A percentile compares a stretch with the other conserved stretches of the same genome.
Conservation (phyloP, 73 alveolate species). For the Stentor coeruleus region DNA sequence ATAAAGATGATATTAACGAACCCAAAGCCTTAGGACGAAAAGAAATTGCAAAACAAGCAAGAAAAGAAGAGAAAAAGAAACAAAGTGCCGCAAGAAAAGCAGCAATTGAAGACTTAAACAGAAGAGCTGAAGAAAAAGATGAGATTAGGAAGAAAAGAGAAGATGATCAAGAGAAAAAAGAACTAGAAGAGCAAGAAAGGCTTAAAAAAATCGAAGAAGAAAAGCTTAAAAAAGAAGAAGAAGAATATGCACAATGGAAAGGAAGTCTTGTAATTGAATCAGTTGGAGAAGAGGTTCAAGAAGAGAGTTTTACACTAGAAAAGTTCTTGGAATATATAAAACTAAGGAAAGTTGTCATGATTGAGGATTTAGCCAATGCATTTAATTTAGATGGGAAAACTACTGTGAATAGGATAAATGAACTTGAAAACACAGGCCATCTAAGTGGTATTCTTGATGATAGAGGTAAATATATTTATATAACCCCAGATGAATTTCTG, state of each 20-base stretch:
- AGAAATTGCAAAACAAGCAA: conserved; percentile 54
- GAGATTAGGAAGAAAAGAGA: conserved; percentile 40
- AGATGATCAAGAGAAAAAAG: conserved; percentile 42
- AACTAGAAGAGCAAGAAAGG: conserved; percentile 48
- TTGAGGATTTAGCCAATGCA: conserved; percentile 68
- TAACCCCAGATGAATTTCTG: conserved; percentile 54
- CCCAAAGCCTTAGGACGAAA: conserved; percentile 29
- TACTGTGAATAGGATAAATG: conserved; percentile 55
- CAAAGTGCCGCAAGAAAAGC: conserved; percentile 31
- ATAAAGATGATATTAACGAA: conserved; percentile 23
- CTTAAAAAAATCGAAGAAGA: conserved; percentile 53
- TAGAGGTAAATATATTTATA: conserved; percentile 75
- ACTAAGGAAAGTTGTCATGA: conserved; percentile 61
- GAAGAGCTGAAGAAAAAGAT: conserved; percentile 39
- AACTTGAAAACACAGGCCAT: conserved; percentile 45
- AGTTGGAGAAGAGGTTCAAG: conserved; percentile 63
- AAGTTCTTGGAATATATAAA: conserved; percentile 51
- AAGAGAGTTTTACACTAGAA: conserved; percentile 38
- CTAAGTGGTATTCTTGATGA: conserved; percentile 72
- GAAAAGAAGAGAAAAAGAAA: conserved; percentile 49
- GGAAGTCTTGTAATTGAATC: conserved; percentile 62
- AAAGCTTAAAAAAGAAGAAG: conserved; percentile 53
- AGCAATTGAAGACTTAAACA: conserved; percentile 29
- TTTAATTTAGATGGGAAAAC: conserved; percentile 49
- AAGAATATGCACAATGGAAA: conserved; percentile 73